Percentiles rank a stretch among this genome's conserved stretches.
Conservation (phyloP, 495 filamentous ascomycete genomes). For the Chaetomium fimeti region DNA sequence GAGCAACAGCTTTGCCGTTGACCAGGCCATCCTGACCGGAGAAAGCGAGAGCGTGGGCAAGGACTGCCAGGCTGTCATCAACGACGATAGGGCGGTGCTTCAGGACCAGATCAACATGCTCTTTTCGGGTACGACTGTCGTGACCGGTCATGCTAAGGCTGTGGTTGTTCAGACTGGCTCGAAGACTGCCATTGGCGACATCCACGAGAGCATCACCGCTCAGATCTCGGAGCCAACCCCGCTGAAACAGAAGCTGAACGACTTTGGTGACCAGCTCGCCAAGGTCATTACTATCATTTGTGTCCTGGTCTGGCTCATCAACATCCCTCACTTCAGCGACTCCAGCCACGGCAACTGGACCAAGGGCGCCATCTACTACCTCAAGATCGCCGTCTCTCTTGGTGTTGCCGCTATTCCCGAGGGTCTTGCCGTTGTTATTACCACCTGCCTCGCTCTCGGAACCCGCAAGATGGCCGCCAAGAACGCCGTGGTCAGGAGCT, state of each 20-base stretch:
- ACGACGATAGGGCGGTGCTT: slow-evolving; percentile 84
- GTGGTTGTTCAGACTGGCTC: slow-evolving; percentile 88
- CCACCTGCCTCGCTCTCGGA: slow-evolving; percentile 90
- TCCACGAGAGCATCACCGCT: slow-evolving; percentile 95
- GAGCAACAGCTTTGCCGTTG: slow-evolving; percentile 94
- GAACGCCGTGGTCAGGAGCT: slow-evolving; percentile 92
- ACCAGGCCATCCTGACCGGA: slow-evolving; percentile 96
- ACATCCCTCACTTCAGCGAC: slow-evolving; percentile 94
- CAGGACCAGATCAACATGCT: slow-evolving; percentile 98
- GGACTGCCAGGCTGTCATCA: slow-evolving; percentile 61
- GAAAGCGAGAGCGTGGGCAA: slow-evolving; percentile 98
- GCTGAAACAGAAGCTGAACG: slow-evolving; percentile 96
- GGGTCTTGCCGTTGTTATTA: slow-evolving; percentile 95
- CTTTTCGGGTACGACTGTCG: slow-evolving; percentile 97
- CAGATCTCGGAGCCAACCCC: slow-evolving; percentile 98
- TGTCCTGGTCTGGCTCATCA: slow-evolving; percentile 95
- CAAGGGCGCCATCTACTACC: slow-evolving; percentile 98
- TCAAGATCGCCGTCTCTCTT: slow-evolving; percentile 98
- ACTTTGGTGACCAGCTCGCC: slow-evolving; percentile 93
- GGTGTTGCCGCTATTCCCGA: slow-evolving; percentile 98
- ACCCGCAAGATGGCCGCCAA: slow-evolving; percentile 98
- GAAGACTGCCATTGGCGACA: slow-evolving; percentile 95
- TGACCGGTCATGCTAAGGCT: slow-evolving; percentile 89
- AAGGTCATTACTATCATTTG: slow-evolving; percentile 99
- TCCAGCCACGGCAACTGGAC: slow-evolving; percentile 90